phyloP scores from a whole-genome alignment of 495 filamentous ascomycete genomes.

The Penicillium pulvis region DNA sequence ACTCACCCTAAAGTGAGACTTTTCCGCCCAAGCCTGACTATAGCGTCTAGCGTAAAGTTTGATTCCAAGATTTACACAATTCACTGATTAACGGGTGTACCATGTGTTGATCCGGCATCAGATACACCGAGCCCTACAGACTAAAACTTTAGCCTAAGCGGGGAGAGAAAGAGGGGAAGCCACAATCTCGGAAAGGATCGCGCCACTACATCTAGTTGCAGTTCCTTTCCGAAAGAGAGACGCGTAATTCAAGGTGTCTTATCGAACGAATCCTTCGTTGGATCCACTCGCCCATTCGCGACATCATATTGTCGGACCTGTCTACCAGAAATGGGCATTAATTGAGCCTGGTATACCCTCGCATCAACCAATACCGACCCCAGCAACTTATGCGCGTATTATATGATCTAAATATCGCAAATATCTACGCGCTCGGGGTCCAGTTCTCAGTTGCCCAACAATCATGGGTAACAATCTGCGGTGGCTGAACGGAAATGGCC shows the following conservation, averaged over 20 bases:
- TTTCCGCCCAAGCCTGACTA: too few relatives aligned
- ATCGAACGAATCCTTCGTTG: too few relatives aligned
- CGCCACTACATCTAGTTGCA: too few relatives aligned
- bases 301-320: too few relatives aligned
- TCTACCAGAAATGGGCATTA: background rate
- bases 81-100: too few relatives aligned
- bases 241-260: too few relatives aligned
- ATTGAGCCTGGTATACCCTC: background rate
- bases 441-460: background rate
- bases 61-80: too few relatives aligned
- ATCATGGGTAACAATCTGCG: constrained; percentile 19
- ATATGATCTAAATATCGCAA: background rate
- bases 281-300: too few relatives aligned
- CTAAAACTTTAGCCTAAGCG: background rate
- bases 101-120: background rate
- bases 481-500: constrained; percentile 20
- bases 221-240: too few relatives aligned
- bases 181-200: background rate
- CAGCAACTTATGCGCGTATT: background rate
- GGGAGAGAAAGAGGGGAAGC: constrained; percentile 3
- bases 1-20: too few relatives aligned
- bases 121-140: constrained; percentile 12
- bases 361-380: background rate
- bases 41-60: too few relatives aligned
- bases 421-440: background rate